Conservation (phyloP, 179 eudicot species). For the Heliamphora pulchella region DNA sequence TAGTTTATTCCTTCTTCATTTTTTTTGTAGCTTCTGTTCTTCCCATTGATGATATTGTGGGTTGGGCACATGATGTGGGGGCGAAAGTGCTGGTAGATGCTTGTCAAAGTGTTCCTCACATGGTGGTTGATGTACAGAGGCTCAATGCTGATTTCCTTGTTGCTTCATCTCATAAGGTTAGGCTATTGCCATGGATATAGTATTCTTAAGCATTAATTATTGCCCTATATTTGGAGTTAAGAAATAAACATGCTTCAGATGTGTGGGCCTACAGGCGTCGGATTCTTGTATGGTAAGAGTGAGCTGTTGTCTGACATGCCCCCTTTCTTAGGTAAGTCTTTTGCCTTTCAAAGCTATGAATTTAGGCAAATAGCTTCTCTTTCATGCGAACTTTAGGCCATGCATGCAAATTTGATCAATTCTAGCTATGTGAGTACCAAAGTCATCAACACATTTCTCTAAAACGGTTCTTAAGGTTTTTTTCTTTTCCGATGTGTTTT, state of each 20-base stretch:
- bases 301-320: slow-evolving; percentile 79
- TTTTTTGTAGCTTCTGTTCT: slow-evolving; percentile 64
- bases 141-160: slow-evolving; percentile 91
- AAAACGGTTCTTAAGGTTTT: background rate
- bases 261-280: slow-evolving; percentile 99
- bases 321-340: slow-evolving; percentile 74
- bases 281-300: slow-evolving; percentile 81
- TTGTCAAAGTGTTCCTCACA: slow-evolving; percentile 99
- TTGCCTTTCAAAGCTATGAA: slow-evolving; percentile 2
- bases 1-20: background rate
- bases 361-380: background rate
- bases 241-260: slow-evolving; percentile 86
- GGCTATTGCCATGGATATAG: slow-evolving; percentile 23
- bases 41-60: slow-evolving; percentile 67
- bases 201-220: slow-evolving; percentile 14
- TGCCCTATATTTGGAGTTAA: slow-evolving; percentile 25
- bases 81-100: slow-evolving; percentile 95
- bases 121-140: slow-evolving; percentile 85
- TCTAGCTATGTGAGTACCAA: background rate
- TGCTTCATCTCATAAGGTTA: slow-evolving; percentile 97
- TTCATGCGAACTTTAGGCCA: background rate
- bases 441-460: slow-evolving; percentile 11
- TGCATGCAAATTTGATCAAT: background rate
- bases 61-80: slow-evolving; percentile 79
- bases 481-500: background rate